A percentile compares a stretch with the other conserved stretches of the same genome.
Evolutionary conservation across 129 eudicot species (phyloP).

Genomic region (Glebionis coronaria): DNA sequence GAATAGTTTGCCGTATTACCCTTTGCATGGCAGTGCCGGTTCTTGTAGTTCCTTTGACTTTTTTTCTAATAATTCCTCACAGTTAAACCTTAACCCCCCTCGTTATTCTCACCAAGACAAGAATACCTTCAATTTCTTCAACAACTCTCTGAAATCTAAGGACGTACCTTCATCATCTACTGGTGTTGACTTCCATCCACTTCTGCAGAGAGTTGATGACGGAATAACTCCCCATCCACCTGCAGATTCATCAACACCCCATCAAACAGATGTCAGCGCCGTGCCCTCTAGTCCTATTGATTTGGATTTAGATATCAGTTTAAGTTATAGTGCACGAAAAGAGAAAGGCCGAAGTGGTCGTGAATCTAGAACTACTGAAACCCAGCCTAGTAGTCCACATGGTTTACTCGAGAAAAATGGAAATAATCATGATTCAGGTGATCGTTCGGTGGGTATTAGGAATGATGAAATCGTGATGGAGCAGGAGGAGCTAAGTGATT

Average conservation of each 20-base stretch:
- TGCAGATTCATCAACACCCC: conserved; percentile 25
- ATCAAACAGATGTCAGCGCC: conserved; percentile 25
- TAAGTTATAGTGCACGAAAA: conserved; percentile 52
- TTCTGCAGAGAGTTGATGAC: conserved; percentile 59
- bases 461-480: conserved; percentile 89
- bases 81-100: conserved; percentile 55
- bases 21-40: conserved; percentile 38
- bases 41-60: conserved; percentile 65
- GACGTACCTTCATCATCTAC: conserved; percentile 35
- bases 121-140: conserved; percentile 42
- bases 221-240: conserved; percentile 29
- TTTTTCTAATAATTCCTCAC: conserved; percentile 52
- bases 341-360: conserved; percentile 29
- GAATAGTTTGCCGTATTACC: conserved; percentile 53
- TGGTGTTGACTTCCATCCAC: conserved; percentile 83
- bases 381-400: conserved; percentile 16
- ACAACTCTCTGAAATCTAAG: conserved; percentile 42
- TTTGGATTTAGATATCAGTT: conserved; percentile 69
- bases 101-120: conserved; percentile 51
- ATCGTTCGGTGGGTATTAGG: conserved; percentile 18
- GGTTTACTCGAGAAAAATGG: conserved; percentile 23
- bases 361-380: conserved; percentile 25
- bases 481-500: conserved; percentile 95
- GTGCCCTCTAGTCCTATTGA: conserved; percentile 51
- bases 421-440: conserved; percentile 35